Percentiles rank a stretch among this genome's conserved stretches.
Conservation (phyloP, 73 alveolate genomes). For the Diophrys appendiculata region DNA sequence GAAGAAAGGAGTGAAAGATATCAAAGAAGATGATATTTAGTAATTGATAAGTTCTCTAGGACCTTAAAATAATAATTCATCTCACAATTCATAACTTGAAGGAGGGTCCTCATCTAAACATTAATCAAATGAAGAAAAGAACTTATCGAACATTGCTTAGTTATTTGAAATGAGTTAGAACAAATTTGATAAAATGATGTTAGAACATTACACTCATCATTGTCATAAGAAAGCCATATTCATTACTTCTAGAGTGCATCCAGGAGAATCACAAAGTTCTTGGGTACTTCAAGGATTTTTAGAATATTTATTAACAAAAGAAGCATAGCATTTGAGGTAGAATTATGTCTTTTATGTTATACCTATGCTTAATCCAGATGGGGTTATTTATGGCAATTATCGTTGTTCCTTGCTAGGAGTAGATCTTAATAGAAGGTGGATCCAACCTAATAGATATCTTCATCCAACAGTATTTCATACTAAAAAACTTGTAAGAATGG, state of each 20-base stretch:
- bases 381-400: constrained; percentile 82
- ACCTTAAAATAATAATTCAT: no score
- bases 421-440: constrained; percentile 86
- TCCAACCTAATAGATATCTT: constrained; percentile 64
- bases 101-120: no score
- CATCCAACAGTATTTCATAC: constrained; percentile 79
- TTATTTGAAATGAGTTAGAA: no score
- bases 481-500: constrained; percentile 67
- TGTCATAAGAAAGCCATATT: constrained; percentile 74
- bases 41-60: no score
- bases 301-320: constrained; percentile 73
- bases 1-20: background rate
- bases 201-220: constrained; percentile 21
- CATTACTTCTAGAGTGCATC: constrained; percentile 83
- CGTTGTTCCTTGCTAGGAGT: constrained; percentile 85
- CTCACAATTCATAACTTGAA: no score
- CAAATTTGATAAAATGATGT: no score
- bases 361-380: constrained; percentile 90
- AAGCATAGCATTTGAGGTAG: constrained; percentile 75
- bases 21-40: no score
- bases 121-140: no score
- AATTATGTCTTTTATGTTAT: constrained; percentile 72
- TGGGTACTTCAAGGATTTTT: constrained; percentile 76
- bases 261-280: constrained; percentile 87
- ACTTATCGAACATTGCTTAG: no score